These are phyloP conservation scores for Pyrenophora graminea DNA, from an alignment of 2,329 filamentous ascomycete species.

Conservation along the genomic window DNA sequence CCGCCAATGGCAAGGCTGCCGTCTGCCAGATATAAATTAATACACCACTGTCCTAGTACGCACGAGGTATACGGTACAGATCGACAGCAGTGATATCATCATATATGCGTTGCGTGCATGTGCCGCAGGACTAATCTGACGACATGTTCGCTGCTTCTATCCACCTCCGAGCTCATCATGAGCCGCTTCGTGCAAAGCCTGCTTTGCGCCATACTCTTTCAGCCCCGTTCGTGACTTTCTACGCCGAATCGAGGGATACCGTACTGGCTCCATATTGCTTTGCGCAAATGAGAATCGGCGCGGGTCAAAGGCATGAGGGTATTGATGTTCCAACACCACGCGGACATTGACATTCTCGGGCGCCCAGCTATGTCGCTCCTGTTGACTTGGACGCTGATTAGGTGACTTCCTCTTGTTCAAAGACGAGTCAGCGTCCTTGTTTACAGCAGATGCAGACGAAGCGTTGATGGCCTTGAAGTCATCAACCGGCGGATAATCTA, in stretches of 20 bases:
- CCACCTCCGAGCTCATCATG: constrained; percentile 17
- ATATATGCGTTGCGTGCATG: neutral
- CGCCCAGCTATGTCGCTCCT: constrained; percentile 26
- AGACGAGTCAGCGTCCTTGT: constrained; percentile 12
- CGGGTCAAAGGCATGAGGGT: constrained; percentile 16
- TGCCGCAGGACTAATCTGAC: neutral
- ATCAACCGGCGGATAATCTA: neutral
- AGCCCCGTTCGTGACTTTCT: constrained; percentile 31
- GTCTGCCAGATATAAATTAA: neutral
- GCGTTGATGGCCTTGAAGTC: constrained; percentile 13
- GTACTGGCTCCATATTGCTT: constrained; percentile 17
- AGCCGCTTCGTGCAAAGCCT: constrained; percentile 27
- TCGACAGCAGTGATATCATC: neutral
- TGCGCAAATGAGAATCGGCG: constrained; percentile 30
- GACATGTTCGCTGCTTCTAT: neutral
- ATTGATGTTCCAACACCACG: constrained; percentile 33
- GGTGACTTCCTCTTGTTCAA: constrained; percentile 5
- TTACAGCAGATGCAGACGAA: constrained; percentile 1
- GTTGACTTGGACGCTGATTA: constrained; percentile 1
- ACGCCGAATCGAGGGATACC: constrained; percentile 29
- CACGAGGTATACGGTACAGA: neutral
- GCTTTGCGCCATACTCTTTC: constrained; percentile 31
- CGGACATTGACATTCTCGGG: constrained; percentile 36
- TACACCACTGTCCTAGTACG: neutral
- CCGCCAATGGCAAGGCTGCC: neutral